Conservation (phyloP, 768 basidiomycete species). For the Symmetrospora coprosmae region DNA sequence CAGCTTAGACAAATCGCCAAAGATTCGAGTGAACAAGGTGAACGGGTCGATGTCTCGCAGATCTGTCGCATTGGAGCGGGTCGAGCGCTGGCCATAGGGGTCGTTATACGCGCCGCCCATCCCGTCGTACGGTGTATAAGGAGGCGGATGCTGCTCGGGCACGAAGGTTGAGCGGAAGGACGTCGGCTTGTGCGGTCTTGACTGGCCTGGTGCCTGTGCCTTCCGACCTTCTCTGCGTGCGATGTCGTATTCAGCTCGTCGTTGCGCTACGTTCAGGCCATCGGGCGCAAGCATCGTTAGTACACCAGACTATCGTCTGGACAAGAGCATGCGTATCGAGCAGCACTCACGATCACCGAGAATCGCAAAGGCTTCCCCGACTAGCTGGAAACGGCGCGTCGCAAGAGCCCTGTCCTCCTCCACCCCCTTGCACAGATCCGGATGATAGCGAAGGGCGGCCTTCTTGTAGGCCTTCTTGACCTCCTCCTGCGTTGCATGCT, state of each 20-base stretch:
- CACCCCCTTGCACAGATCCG: conserved; percentile 43
- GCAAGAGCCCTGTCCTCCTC: neutral
- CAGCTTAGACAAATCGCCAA: neutral
- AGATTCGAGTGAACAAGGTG: conserved; percentile 2
- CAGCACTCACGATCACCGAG: conserved; percentile 1
- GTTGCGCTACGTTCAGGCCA: too few relatives aligned
- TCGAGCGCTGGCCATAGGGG: neutral
- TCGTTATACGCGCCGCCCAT: too few relatives aligned
- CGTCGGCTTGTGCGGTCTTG: neutral
- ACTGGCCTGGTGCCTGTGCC: neutral
- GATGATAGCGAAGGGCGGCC: conserved; percentile 66
- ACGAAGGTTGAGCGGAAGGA: conserved; percentile 12
- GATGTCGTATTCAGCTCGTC: neutral
- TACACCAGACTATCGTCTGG: too few relatives aligned
- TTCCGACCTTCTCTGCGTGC: neutral
- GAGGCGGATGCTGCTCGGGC: neutral
- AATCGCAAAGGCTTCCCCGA: conserved; percentile 10
- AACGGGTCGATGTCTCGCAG: conserved; percentile 3
- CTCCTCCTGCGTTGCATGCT: conserved; percentile 11
- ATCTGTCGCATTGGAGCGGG: neutral
- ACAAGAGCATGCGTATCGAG: too few relatives aligned
- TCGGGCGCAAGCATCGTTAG: too few relatives aligned
- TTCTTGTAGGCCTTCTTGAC: conserved; percentile 51
- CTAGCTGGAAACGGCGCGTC: neutral
- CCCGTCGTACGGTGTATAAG: neutral